Evolutionary conservation across 2,329 filamentous ascomycete genomes (phyloP).

Genomic region (Tolypocladium nubicola): DNA sequence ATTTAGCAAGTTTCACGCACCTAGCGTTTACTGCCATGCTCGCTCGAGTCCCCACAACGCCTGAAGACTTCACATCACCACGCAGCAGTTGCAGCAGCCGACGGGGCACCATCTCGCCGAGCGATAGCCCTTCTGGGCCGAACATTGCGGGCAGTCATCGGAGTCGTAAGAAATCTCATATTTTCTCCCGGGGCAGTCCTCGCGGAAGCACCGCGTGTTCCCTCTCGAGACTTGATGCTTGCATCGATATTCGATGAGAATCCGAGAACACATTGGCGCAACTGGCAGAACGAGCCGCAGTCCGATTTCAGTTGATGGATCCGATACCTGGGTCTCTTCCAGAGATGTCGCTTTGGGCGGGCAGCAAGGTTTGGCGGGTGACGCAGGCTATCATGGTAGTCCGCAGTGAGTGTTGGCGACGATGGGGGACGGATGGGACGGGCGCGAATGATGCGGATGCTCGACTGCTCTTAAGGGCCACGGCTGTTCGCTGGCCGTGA

Average conservation of each 20-base stretch:
- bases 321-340: background rate
- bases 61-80: constrained; percentile 10
- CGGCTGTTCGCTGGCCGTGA: background rate
- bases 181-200: constrained; percentile 17
- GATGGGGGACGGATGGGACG: background rate
- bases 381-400: background rate
- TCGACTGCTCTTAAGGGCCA: background rate
- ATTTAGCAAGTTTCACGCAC: background rate
- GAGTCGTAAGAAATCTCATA: constrained; percentile 19
- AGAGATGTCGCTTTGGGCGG: background rate
- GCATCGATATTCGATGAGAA: constrained; percentile 23
- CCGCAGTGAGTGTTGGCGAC: background rate
- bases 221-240: constrained; percentile 23
- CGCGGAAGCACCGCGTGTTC: constrained; percentile 22
- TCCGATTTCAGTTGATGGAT: background rate
- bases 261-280: constrained; percentile 21
- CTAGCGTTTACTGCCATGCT: background rate
- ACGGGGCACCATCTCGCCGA: constrained; percentile 27
- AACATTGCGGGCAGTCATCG: constrained; percentile 24
- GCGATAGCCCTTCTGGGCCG: constrained; percentile 15
- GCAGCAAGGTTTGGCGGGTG: background rate
- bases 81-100: constrained; percentile 19
- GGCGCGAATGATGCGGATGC: background rate
- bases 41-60: background rate
- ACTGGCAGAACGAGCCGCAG: background rate